These are phyloP conservation scores for Takakia lepidozioides DNA, from an alignment of 225 moss, liverwort and hornwort genomes.

Conservation along the genomic window DNA sequence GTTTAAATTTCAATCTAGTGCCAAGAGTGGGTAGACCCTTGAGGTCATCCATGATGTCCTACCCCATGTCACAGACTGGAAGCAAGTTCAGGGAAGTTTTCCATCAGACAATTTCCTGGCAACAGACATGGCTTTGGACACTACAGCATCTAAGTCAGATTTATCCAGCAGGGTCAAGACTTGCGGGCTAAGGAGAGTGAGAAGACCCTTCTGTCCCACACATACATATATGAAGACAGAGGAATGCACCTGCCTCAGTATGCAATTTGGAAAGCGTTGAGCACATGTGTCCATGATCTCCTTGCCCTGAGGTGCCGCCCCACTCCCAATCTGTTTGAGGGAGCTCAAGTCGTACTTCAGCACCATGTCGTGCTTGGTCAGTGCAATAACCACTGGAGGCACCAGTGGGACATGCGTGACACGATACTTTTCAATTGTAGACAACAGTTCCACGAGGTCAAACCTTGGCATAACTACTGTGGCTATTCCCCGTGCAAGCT, in stretches of 20 bases:
- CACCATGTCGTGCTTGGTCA: slow-evolving; percentile 3
- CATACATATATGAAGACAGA: not conserved
- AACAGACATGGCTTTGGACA: too few relatives aligned
- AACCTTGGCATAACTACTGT: slow-evolving; percentile 38
- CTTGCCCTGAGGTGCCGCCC: slow-evolving; percentile 4
- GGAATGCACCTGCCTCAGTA: slow-evolving; percentile 36
- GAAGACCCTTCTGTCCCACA: not conserved
- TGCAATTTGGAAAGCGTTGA: slow-evolving; percentile 31
- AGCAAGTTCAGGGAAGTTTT: too few relatives aligned
- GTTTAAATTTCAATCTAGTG: too few relatives aligned
- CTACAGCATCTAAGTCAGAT: too few relatives aligned
- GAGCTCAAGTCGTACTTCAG: slow-evolving; percentile 2
- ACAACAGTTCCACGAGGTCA: slow-evolving; percentile 43
- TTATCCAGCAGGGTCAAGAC: too few relatives aligned
- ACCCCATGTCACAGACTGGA: too few relatives aligned
- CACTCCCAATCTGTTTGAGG: not conserved
- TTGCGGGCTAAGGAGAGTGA: too few relatives aligned
- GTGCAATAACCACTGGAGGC: slow-evolving; percentile 3
- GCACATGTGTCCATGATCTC: slow-evolving; percentile 33
- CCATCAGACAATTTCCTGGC: too few relatives aligned
- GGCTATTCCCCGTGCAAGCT: slow-evolving; percentile 24
- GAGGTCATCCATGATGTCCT: too few relatives aligned
- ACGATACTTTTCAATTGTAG: slow-evolving; percentile 28
- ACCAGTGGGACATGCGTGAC: not conserved
- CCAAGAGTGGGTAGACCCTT: too few relatives aligned